Evolutionary conservation across 495 filamentous ascomycete genomes (phyloP), one percentile per base, ranked within the genome.

Genomic region (Pseudoneurospora amorphoporcata): DNA sequence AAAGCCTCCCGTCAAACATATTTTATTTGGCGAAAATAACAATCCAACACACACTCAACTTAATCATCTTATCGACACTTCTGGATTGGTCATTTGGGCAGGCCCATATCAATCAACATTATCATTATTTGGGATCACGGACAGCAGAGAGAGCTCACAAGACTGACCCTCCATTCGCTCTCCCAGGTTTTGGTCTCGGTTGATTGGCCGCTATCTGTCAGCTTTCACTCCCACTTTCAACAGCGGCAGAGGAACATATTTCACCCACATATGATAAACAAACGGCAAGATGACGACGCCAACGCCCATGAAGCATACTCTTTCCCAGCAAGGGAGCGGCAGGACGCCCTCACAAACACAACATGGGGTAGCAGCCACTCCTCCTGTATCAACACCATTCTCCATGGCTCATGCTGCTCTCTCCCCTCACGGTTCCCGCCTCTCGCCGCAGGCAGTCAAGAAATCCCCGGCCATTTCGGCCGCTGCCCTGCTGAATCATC

Each of bases 311-410:
- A 83, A 81, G 68, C 81, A 85, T 71, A 79, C 84, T 39, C 79
- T 81, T 39, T 86, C 83, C 37, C 84, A 85, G 75, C 84, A 86
- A 75, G 84, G 53, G 14, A 37, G 23, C 53, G 14, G 84, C 17
- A 82, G 77, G 43, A 86, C 84, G 16, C 84, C 84, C 4, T 83
- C 83, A 8, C 84, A 86, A 61, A 71, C 76, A 7, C 81, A 82
- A 19, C 80, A 82, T 6, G 84, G 79, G n/a, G 82, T 82, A 5
- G 84, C 82, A 14, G 85, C 83, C 9, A 88, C 87, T 5, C 87
- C 86, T 8, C 85, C 86, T 39, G 85, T 84, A 17, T 88, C 87
- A 65, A 87, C 86, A 3, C 87, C 86, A 19, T 88, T 88, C 76
- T 87, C 87, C 3, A 80, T 77, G 35, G 79, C 81, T 45, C 85